phyloP scores from a whole-genome alignment of 805 yeast genomes.

The Wickerhamiella hasegawae region DNA sequence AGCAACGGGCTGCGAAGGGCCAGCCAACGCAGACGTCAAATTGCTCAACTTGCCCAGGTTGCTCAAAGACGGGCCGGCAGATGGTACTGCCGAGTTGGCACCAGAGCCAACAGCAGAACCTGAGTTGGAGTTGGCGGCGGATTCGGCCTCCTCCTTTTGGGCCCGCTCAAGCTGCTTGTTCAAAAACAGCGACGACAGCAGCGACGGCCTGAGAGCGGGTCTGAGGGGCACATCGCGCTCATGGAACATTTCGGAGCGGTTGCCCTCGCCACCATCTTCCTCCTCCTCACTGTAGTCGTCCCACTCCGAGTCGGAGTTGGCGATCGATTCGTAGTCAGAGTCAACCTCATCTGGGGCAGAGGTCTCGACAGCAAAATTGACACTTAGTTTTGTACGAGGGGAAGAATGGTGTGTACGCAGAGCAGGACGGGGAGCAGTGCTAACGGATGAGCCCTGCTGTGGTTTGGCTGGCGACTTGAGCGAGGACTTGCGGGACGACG shows the following conservation, averaged over 20 bases:
- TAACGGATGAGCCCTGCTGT: too few relatives aligned
- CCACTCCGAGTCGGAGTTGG: conserved; percentile 23
- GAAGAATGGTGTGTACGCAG: too few relatives aligned
- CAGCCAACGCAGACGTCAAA: too few relatives aligned
- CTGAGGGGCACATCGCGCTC: conserved; percentile 17
- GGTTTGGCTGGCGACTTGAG: too few relatives aligned
- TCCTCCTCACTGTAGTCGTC: conserved; percentile 15
- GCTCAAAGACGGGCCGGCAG: too few relatives aligned
- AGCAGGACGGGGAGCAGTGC: too few relatives aligned
- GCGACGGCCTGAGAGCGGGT: conserved; percentile 22
- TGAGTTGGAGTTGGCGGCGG: conserved; percentile 1
- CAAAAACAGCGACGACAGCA: conserved; percentile 24
- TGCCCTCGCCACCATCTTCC: conserved; percentile 20
- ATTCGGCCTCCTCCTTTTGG: neutral
- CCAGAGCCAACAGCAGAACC: conserved; percentile 1
- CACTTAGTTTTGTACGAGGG: too few relatives aligned
- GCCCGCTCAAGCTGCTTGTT: conserved; percentile 11
- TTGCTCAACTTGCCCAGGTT: too few relatives aligned
- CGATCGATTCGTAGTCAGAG: too few relatives aligned
- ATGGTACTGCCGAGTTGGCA: neutral
- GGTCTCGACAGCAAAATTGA: too few relatives aligned
- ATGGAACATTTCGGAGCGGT: conserved; percentile 17
- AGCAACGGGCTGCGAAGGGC: neutral
- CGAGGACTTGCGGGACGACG: too few relatives aligned
- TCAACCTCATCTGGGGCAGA: too few relatives aligned